phyloP scores from a whole-genome alignment of 257 asterid genomes.

The Oldenlandia corymbosa region DNA sequence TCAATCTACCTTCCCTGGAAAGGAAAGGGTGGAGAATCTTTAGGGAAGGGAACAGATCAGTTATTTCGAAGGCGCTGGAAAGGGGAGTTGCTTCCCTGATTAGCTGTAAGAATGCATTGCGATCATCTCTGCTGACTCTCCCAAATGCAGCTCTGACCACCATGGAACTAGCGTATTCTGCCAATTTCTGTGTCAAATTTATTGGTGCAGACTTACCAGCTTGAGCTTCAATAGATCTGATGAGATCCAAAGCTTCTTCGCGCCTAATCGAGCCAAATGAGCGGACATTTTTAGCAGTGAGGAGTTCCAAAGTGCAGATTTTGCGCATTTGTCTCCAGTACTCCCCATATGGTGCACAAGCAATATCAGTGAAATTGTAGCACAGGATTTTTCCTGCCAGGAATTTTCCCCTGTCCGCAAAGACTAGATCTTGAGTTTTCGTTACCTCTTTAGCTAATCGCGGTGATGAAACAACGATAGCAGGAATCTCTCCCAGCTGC shows the following conservation, averaged over 20 bases:
- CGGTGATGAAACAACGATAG: slow-evolving; percentile 16
- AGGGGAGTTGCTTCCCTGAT: neutral
- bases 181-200: neutral
- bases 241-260: neutral
- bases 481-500: slow-evolving; percentile 11
- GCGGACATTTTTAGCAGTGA: neutral
- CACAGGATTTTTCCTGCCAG: neutral
- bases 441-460: slow-evolving; percentile 11
- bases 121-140: neutral
- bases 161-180: neutral
- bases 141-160: slow-evolving; percentile 7
- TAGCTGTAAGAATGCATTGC: too few species aligned
- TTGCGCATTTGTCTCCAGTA: slow-evolving; percentile 21
- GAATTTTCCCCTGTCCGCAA: slow-evolving; percentile 16
- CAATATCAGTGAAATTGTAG: slow-evolving; percentile 16
- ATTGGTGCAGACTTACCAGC: neutral
- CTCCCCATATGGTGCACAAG: slow-evolving; percentile 19
- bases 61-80: neutral
- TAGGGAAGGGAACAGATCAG: slow-evolving; percentile 8
- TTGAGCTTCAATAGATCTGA: neutral
- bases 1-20: neutral
- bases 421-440: slow-evolving; percentile 20
- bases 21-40: slow-evolving; percentile 18
- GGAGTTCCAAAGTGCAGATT: slow-evolving; percentile 4
- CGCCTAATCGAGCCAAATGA: slow-evolving; percentile 3